Evolutionary conservation across 1,284 basidiomycete species (phyloP).

Genomic region (Melampsora larici-populina): DNA sequence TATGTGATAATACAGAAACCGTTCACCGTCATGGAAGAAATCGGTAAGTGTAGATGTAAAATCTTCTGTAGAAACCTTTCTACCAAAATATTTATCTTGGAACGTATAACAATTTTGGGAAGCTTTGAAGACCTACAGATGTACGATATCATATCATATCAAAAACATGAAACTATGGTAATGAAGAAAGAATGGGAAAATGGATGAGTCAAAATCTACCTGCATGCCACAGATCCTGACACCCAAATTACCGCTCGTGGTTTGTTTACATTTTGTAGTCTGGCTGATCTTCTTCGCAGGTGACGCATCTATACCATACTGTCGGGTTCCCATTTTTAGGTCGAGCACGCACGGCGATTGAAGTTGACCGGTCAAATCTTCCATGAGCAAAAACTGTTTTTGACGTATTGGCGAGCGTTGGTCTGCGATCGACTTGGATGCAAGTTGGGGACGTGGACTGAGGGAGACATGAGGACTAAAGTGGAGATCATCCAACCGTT

Average conservation of each 20-base stretch:
- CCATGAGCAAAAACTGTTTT: constrained; percentile 98
- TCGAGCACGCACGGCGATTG: constrained; percentile 94
- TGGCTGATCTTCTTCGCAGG: constrained; percentile 92
- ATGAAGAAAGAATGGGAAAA: background rate
- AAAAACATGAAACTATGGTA: constrained; percentile 35
- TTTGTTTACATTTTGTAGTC: constrained; percentile 94
- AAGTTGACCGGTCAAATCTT: constrained; percentile 92
- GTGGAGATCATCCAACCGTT: constrained; percentile 11
- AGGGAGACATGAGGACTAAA: background rate
- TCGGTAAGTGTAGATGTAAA: constrained; percentile 76
- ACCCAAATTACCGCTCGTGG: constrained; percentile 84
- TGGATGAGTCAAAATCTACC: constrained; percentile 60
- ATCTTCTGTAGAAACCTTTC: constrained; percentile 78
- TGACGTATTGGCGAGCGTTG: constrained; percentile 63
- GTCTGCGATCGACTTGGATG: constrained; percentile 16
- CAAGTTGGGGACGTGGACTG: background rate
- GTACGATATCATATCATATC: constrained; percentile 46
- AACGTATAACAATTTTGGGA: constrained; percentile 75
- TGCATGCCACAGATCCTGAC: constrained; percentile 98
- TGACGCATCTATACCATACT: constrained; percentile 95
- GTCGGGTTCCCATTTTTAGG: constrained; percentile 97
- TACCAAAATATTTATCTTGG: constrained; percentile 95
- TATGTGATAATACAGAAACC: constrained; percentile 83
- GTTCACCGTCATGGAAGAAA: constrained; percentile 81
- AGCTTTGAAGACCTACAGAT: constrained; percentile 80